Evolutionary conservation across 2,329 filamentous ascomycete genomes (phyloP), one percentile per base, ranked within the genome.

Genomic region (Sphaceloma murrayae): DNA sequence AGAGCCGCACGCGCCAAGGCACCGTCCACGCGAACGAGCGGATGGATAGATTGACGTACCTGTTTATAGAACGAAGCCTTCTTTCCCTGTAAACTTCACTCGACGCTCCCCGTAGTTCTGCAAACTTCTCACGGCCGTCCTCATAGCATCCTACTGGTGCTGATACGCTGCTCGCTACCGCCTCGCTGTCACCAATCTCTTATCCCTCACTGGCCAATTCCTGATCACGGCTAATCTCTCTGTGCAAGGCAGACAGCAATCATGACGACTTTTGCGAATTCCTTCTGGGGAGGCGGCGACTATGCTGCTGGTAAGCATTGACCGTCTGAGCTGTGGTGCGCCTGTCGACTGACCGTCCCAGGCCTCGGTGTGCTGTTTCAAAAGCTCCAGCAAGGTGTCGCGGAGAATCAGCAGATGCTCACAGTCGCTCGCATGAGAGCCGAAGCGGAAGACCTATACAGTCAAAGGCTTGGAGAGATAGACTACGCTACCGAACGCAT

Each of bases 331-430:
- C 33, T 46, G 34, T 46, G 18, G 31, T 14, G 43, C 33, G 32
- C 18, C 21, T 22, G 42, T 44, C 22, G 48, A 49, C 31, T 39
- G 44, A 32, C 24, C 19, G 29, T 24, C 5, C 49, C 24, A 71
- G 69, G 91, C 51, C 77, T 98, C 53, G 88, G 89, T 45, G 87
- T 96, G 52, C 76, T 98, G 52, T 98, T 96, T 60, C 80, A 80
- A 63, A 98, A 98, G 72, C 80, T 98, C 46, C 88, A 96, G 65
- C 91, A 98, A 65, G 91, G 91, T 49, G 83, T 93, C 48, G 76
- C 88, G 55, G 91, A 98, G 66, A 94, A 98, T 64, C 84, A 89
- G 58, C 91, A 98, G 67, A 74, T 98, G 49, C 70, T 98, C 52
- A 91, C 83, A 27, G 78, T 98, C 58, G 87, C 91, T 52, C 85